These are phyloP conservation scores for Xylaria sp. DNA, from an alignment of 2,329 filamentous ascomycete species.

Conservation along the genomic window DNA sequence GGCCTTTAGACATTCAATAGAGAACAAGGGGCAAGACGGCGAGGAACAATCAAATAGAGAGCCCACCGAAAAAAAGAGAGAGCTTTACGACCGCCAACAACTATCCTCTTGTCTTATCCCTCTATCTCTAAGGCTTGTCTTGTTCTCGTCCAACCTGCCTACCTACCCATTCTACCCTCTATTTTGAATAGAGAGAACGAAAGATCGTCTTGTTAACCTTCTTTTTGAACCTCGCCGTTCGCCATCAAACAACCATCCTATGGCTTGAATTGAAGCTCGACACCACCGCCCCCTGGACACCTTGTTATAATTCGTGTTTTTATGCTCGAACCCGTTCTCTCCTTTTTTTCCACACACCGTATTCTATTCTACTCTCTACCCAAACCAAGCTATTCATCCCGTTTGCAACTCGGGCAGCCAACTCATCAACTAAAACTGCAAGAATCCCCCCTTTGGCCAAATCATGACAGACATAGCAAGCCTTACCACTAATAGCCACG, in stretches of 20 bases:
- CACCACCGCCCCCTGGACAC: constrained; percentile 12
- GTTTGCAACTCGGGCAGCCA: constrained; percentile 22
- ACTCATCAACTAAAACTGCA: constrained; percentile 1
- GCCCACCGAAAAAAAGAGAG: constrained; percentile 9
- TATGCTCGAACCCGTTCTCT: constrained; percentile 15
- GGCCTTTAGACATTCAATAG: neutral
- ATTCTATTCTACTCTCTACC: constrained; percentile 6
- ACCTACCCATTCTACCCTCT: neutral
- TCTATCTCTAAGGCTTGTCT: constrained; percentile 11
- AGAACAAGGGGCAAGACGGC: constrained; percentile 13
- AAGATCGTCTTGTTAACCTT: too few relatives aligned
- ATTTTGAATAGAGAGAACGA: constrained; percentile 1
- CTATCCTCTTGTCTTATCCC: constrained; percentile 18
- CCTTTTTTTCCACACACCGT: constrained; percentile 12
- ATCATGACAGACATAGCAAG: constrained; percentile 27
- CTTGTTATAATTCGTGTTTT: constrained; percentile 14
- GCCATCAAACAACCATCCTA: neutral
- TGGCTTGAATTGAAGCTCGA: constrained; percentile 23
- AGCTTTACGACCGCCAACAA: neutral
- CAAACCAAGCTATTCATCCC: constrained; percentile 1
- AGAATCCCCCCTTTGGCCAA: constrained; percentile 3
- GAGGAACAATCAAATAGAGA: constrained; percentile 16
- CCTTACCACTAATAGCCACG: constrained; percentile 17
- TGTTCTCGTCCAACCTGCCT: constrained; percentile 9
- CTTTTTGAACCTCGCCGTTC: neutral